phyloP scores from a whole-genome alignment of 2,329 filamentous ascomycete species.

The Fusarium xyrophilum region DNA sequence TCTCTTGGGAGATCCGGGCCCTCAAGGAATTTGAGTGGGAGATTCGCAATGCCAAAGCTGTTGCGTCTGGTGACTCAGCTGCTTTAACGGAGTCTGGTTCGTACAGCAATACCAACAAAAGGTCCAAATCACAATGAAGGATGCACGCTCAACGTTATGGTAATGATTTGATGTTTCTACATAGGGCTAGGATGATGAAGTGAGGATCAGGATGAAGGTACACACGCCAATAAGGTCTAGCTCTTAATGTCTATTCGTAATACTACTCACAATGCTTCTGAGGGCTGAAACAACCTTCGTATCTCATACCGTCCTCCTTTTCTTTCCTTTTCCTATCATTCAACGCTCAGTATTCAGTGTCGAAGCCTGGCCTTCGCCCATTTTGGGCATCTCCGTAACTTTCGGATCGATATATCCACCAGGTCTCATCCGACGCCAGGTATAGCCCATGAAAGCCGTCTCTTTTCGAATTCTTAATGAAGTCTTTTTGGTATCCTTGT shows the following conservation, averaged over 20 bases:
- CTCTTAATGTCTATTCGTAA: slow-evolving; percentile 41
- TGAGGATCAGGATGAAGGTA: slow-evolving; percentile 27
- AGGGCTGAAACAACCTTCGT: not conserved
- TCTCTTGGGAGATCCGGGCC: slow-evolving; percentile 80
- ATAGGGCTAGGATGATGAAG: slow-evolving; percentile 35
- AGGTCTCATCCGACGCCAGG: slow-evolving; percentile 67
- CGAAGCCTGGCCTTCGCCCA: not conserved
- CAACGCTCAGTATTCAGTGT: not conserved
- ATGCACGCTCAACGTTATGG: slow-evolving; percentile 5
- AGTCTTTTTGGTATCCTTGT: slow-evolving; percentile 67
- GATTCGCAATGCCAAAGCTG: slow-evolving; percentile 70
- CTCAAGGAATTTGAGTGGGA: slow-evolving; percentile 96
- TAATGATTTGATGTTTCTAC: slow-evolving; percentile 27
- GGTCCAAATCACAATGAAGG: slow-evolving; percentile 29
- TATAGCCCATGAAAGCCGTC: slow-evolving; percentile 88
- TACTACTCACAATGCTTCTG: slow-evolving; percentile 20
- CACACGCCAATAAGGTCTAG: slow-evolving; percentile 26
- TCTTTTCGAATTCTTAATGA: slow-evolving; percentile 83
- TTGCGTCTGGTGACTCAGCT: slow-evolving; percentile 44
- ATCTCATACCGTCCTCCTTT: not conserved
- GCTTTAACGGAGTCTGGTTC: slow-evolving; percentile 31
- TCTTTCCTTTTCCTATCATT: not conserved
- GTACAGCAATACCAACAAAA: slow-evolving; percentile 14
- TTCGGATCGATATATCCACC: slow-evolving; percentile 41
- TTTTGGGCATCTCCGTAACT: not conserved